Base-by-base conservation (phyloP, 345 rosid genomes). In the Arabis hirsuta region DNA sequence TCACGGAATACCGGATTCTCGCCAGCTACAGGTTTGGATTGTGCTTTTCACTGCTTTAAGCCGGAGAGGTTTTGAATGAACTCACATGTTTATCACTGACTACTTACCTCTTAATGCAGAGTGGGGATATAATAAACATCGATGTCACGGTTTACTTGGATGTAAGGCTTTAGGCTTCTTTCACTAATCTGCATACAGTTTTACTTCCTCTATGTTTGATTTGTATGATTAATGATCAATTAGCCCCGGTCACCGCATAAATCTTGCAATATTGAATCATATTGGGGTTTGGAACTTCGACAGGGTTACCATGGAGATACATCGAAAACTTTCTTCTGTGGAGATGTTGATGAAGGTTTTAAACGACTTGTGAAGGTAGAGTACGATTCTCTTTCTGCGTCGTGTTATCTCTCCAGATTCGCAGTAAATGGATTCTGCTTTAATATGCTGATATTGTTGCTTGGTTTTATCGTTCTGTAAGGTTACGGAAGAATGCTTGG, bases 251-350 rank as follows among this genome's bases (percentile, higher is more conserved):
- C 56, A 16, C 34, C 57, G 51, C 45, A 52, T 32, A 50, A 32
- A 57, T 31, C 36, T 45, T 55, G 65, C 16, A 29, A 13, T 14
- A 53, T 36, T 2, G 41, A 43, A 41, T 42, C 5, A 12, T 32
- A 5, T 47, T n/a, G 9, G 6, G 27, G 52, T 16, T 26, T 55
- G 50, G 39, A 63, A 63, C 53, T 51, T 57, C 53, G 6, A 38
- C 76, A 94, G 98, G 97, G 98, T 64, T 94, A 91, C 76, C 98
- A 91, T 69, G 97, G 97, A 54, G 98, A 91, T 83, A 91, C 98
- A n/a, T 94, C 97, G 43, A 89, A 76, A 86, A 91, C 91, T 50
- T 94, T 85, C 74, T 71, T 90, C 22, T 89, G 96, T 67, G 98
- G 98, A 71, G 81, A 89, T 41, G 90, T 89, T 22, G 55, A 79